Evolutionary conservation across 176 grass and related monocot species (phyloP), one percentile per base, ranked within the genome.

Genomic region (Rhipidocladum racemiflorum): DNA sequence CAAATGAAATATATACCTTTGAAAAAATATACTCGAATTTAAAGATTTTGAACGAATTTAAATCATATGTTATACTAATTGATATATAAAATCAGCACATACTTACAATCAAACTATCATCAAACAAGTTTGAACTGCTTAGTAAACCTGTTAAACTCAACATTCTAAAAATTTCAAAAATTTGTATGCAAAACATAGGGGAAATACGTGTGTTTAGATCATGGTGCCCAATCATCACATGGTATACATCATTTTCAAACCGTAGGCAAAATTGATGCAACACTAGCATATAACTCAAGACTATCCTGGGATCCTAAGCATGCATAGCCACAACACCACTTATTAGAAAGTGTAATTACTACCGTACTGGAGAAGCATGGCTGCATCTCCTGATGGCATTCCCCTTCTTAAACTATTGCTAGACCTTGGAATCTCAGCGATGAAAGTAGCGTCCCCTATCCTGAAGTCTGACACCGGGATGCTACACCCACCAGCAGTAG

Each of bases 401-500:
- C 76, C 68, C 11, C 60, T 85, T 78, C 27, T 76, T 2, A 86
- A 78, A 56, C 70, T 75, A 16, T 77, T 35, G 44, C 67, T 68
- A 69, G 59, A 73, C 73, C 78, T 77, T 36, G 30, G 51, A 72
- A 79, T 17, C 76, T 74, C 73, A n/a, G 67, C 65, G 12, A 70
- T 76, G 49, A 89, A 78, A 51, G 81, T 80, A 80, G 61, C 51
- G 40, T 35, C 48, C 49, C 65, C 65, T 39, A 51, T 53, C 23
- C 65, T 78, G 39, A 83, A 34, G 82, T 91, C 75, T 28, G 90
- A 83, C n/a, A 43, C 64, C 18, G 74, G 75, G 6, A 87, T 28
- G 44, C 70, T 65, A 88, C 29, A 83, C 49, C 78, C 71, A 60
- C 66, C 77, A 68, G 46, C 67, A 59, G 79, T 3, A 82, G 83